phyloP scores from a whole-genome alignment of 768 basidiomycete species.

The Porpolomopsis calyptriformis region DNA sequence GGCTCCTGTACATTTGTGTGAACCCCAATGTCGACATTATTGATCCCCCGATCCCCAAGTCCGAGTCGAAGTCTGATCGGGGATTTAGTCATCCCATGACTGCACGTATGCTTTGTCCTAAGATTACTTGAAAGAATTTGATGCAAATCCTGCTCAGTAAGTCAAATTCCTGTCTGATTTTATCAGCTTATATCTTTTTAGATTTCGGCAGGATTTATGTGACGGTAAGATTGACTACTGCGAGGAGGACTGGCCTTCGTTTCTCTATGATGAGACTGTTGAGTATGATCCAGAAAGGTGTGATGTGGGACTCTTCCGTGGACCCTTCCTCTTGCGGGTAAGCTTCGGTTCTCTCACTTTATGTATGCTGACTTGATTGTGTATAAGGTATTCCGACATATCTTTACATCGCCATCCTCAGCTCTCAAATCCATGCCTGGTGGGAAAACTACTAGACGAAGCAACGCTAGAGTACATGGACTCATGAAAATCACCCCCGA shows the following conservation, averaged over 20 bases:
- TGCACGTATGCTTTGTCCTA: conserved; percentile 19
- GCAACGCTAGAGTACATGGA: conserved; percentile 5
- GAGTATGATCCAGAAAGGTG: conserved; percentile 3
- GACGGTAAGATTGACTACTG: conserved; percentile 1
- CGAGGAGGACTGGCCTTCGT: conserved; percentile 1
- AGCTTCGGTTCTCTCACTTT: background rate
- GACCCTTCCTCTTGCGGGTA: conserved; percentile 3
- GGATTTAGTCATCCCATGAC: conserved; percentile 18
- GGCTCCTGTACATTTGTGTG: background rate
- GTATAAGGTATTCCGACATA: conserved; percentile 6
- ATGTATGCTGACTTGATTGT: background rate
- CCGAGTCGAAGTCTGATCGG: conserved; percentile 7
- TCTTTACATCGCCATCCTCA: conserved; percentile 5
- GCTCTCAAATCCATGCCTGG: conserved; percentile 1
- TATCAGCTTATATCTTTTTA: background rate
- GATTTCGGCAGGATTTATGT: background rate
- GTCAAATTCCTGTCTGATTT: background rate
- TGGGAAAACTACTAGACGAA: background rate
- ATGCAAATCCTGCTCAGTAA: background rate
- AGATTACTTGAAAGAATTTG: conserved; percentile 8
- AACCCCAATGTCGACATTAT: conserved; percentile 6
- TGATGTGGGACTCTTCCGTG: conserved; percentile 4
- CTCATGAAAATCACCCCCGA: conserved; percentile 16
- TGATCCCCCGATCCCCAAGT: conserved; percentile 10
- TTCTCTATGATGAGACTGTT: conserved; percentile 1